A percentile compares a stretch with the other conserved stretches of the same genome.
phyloP scores from a whole-genome alignment of 306 rosid species.

The Aeschynomene evenia region DNA sequence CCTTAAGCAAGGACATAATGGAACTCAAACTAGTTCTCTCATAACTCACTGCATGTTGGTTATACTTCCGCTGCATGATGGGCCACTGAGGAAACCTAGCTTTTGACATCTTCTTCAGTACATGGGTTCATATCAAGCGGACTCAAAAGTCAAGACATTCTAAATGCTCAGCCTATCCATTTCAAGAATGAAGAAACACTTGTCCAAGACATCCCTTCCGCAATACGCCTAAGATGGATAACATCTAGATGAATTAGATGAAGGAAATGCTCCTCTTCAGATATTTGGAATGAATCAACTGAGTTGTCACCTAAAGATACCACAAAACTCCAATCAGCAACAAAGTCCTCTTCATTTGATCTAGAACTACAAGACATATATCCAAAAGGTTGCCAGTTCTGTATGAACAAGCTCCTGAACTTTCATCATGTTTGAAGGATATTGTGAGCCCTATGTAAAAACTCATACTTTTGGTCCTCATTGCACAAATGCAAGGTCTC shows the following conservation, averaged over 20 bases:
- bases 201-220: constrained; percentile 75
- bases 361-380: constrained; percentile 55
- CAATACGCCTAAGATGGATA: constrained; percentile 63
- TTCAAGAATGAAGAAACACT: constrained; percentile 69
- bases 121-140: constrained; percentile 61
- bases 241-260: constrained; percentile 64
- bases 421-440: constrained; percentile 84
- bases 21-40: constrained; percentile 80
- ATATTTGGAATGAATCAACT: constrained; percentile 53
- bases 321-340: constrained; percentile 54
- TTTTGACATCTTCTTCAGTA: constrained; percentile 42
- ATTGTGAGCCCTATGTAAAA: constrained; percentile 52
- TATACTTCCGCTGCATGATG: constrained; percentile 68
- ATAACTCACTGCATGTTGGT: constrained; percentile 70
- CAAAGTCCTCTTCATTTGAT: constrained; percentile 55
- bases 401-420: constrained; percentile 62
- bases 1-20: constrained; percentile 60
- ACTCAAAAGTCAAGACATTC: constrained; percentile 58
- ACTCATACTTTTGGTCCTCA: constrained; percentile 47
- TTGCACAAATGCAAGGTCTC: constrained; percentile 51
- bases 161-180: constrained; percentile 81
- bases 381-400: constrained; percentile 68
- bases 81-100: constrained; percentile 53
- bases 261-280: constrained; percentile 61
- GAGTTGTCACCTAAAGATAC: constrained; percentile 73